Evolutionary conservation across 2,329 filamentous ascomycete genomes (phyloP).

Genomic region (Aspergillus udagawae): DNA sequence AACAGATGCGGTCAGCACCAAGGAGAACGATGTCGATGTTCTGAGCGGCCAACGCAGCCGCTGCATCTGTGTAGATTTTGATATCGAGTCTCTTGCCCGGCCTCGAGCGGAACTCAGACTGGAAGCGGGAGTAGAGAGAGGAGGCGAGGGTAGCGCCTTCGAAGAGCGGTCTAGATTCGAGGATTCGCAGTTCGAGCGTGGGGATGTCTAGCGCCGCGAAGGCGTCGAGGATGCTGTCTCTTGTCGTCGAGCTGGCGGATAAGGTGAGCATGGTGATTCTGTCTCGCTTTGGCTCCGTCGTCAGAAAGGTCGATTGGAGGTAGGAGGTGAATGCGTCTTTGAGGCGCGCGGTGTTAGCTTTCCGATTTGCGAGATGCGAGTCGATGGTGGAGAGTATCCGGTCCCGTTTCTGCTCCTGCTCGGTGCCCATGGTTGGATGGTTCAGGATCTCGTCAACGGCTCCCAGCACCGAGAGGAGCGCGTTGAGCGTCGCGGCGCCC

Average conservation of each 20-base stretch:
- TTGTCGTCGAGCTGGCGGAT: constrained; percentile 61
- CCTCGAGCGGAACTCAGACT: constrained; percentile 9
- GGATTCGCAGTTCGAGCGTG: constrained; percentile 53
- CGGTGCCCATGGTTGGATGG: constrained; percentile 7
- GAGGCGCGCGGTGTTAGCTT: constrained; percentile 19
- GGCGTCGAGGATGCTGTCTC: constrained; percentile 44
- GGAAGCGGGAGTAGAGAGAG: constrained; percentile 22
- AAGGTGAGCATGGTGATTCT: constrained; percentile 55
- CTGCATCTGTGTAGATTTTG: constrained; percentile 58
- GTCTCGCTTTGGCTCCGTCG: background rate
- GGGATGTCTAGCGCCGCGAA: constrained; percentile 31
- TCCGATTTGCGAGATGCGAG: constrained; percentile 20
- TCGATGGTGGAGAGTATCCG: constrained; percentile 23
- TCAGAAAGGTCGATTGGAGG: constrained; percentile 16
- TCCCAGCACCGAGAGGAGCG: constrained; percentile 22
- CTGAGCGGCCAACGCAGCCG: constrained; percentile 50
- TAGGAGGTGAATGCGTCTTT: constrained; percentile 24
- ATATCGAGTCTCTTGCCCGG: constrained; percentile 34
- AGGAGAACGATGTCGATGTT: constrained; percentile 58
- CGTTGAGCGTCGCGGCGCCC: constrained; percentile 55
- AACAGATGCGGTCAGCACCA: constrained; percentile 61
- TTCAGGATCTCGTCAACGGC: constrained; percentile 23
- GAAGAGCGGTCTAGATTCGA: constrained; percentile 64
- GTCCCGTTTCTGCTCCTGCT: constrained; percentile 9
- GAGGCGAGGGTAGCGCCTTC: constrained; percentile 60